Base-by-base conservation (phyloP, 2,329 filamentous ascomycete genomes). In the Lecanosticta acicola region DNA sequence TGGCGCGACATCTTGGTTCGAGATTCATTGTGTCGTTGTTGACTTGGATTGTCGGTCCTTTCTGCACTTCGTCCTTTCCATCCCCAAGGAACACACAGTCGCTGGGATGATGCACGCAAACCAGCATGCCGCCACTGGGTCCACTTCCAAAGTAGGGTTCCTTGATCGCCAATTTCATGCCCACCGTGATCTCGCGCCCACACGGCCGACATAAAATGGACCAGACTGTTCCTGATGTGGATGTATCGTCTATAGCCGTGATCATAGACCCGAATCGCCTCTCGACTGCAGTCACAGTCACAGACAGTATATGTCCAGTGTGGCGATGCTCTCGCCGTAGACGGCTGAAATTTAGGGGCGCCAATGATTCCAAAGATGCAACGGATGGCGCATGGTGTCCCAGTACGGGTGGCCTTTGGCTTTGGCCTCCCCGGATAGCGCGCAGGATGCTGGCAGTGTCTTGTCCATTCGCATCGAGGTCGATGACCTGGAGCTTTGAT, bases 81-180 rank as follows among this genome's bases (percentile, higher is more conserved):
- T 29, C 13, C 19, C 7, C 11, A 5, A 29, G 11, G 11, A 29
- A 43, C 32, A 8, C 7, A 38, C 45, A 46, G 43, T 49, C 43
- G 14, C 18, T 44, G 1, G 49, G 43, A 35, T 51, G 49, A 19
- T 46, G 49, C 11, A 51, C 18, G 20, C 49, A 51, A 16, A 49
- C 34, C 10, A 42, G 36, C 1, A 33, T 29, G 2, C 29, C 17
- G 11, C 32, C 45, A n/a, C 16, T 17, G 1, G 39, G 39, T 32
- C 36, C 40, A 2, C 29, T 26, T 8, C 42, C 45, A 19, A 42
- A 40, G 35, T 42, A 42, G 7, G 45, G 45, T 33, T 47, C 45
- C 13, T 39, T 39, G 24, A 51, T 44, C 21, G 39, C 41, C 14
- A 52, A 32, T 11, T 41, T 26, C 24, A 43, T 43, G 24, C 32